These are phyloP conservation scores for Garcileccinum viscosum DNA, from an alignment of 1,284 basidiomycete genomes.

Conservation along the genomic window DNA sequence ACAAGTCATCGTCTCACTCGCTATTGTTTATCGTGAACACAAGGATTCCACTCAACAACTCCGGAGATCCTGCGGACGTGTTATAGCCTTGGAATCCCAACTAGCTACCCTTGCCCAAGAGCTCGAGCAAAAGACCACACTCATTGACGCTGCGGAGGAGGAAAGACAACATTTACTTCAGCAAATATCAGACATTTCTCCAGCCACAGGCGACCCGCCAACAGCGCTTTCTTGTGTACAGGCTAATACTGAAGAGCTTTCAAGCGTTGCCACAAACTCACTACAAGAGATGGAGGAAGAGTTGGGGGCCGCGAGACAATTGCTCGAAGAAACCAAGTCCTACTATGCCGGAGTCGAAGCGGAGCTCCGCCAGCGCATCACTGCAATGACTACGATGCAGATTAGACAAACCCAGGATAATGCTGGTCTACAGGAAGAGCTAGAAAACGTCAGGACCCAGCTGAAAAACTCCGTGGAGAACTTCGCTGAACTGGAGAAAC, in stretches of 20 bases:
- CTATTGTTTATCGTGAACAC: conserved; percentile 33
- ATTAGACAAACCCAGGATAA: conserved; percentile 19
- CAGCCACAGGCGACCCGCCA: conserved; percentile 24
- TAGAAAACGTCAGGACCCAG: conserved; percentile 22
- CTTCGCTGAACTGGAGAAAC: conserved; percentile 31
- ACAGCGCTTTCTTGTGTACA: conserved; percentile 24
- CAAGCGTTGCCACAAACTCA: conserved; percentile 3
- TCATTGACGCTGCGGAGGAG: conserved; percentile 10
- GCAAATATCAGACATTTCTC: conserved; percentile 5
- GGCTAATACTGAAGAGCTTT: conserved; percentile 7
- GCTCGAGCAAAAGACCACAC: conserved; percentile 7
- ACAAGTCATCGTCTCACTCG: conserved; percentile 41
- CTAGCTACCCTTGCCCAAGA: conserved; percentile 13
- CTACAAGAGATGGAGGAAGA: conserved; percentile 33
- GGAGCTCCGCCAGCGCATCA: conserved; percentile 29
- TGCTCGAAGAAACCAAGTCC: conserved; percentile 27
- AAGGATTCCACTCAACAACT: conserved; percentile 22
- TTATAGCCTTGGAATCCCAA: conserved; percentile 26
- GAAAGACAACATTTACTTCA: conserved; percentile 12
- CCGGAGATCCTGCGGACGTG: conserved; percentile 8
- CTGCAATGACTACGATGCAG: conserved; percentile 23
- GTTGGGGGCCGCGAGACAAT: conserved; percentile 16
- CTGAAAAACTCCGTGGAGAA: conserved; percentile 30
- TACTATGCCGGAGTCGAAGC: conserved; percentile 20
- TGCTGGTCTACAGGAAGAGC: conserved; percentile 24